A percentile compares a stretch with the other conserved stretches of the same genome.
These are phyloP conservation scores for Erodium trifolium DNA, from an alignment of 441 rosid genomes.

Conservation along the genomic window DNA sequence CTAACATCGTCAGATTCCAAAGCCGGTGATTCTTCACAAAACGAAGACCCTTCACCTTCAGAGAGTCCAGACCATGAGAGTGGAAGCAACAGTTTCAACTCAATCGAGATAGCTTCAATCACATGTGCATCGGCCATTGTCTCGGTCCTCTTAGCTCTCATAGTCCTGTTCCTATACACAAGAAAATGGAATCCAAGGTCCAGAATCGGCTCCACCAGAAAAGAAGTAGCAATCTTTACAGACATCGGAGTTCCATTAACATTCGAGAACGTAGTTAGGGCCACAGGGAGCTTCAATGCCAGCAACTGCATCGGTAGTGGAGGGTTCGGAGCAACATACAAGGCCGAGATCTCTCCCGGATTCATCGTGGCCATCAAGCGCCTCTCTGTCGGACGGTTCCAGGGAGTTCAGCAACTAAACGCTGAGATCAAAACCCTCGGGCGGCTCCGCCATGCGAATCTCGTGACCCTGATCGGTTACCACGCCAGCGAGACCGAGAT, in stretches of 20 bases:
- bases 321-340: constrained; percentile 77
- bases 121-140: constrained; percentile 70
- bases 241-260: constrained; percentile 52
- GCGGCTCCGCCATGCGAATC: constrained; percentile 60
- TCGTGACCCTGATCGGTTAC: constrained; percentile 68
- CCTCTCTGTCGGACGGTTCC: constrained; percentile 76
- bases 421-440: constrained; percentile 79
- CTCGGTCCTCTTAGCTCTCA: constrained; percentile 59
- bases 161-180: constrained; percentile 49
- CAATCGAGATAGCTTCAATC: constrained; percentile 75
- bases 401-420: constrained; percentile 70
- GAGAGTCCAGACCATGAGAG: constrained; percentile 17
- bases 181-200: constrained; percentile 47
- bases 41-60: constrained; percentile 19
- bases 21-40: constrained; percentile 16
- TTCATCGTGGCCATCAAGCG: constrained; percentile 64
- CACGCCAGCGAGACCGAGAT: constrained; percentile 85
- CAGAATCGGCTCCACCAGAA: constrained; percentile 38
- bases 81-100: constrained; percentile 30
- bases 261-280: constrained; percentile 62
- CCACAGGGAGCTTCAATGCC: constrained; percentile 67
- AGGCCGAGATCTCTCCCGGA: constrained; percentile 59
- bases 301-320: constrained; percentile 82
- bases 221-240: constrained; percentile 57
- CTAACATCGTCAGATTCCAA: constrained; percentile 30